A percentile compares a stretch with the other conserved stretches of the same genome.
These are phyloP conservation scores for Drechslerella coelobrocha DNA, from an alignment of 2,329 filamentous ascomycete genomes.

Conservation along the genomic window DNA sequence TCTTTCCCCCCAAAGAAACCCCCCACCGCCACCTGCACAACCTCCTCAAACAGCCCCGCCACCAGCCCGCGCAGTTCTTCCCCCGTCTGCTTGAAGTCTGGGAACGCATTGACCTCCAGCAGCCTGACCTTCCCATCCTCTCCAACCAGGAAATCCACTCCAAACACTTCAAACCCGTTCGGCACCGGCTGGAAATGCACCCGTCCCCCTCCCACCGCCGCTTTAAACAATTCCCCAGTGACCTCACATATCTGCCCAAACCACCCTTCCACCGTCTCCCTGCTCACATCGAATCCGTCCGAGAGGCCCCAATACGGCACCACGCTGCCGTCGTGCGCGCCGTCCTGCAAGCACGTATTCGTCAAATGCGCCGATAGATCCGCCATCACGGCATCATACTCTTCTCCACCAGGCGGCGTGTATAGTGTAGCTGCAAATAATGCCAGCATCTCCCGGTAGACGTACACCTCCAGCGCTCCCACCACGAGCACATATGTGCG, in stretches of 20 bases:
- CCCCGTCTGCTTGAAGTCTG: constrained; percentile 93
- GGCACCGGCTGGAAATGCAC: constrained; percentile 87
- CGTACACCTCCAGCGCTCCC: constrained; percentile 79
- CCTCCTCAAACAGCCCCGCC: constrained; percentile 75
- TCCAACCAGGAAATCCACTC: constrained; percentile 87
- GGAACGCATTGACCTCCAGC: constrained; percentile 93
- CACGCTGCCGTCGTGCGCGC: constrained; percentile 69
- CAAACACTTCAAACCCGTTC: constrained; percentile 91
- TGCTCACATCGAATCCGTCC: constrained; percentile 54
- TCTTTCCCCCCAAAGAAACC: constrained; percentile 68
- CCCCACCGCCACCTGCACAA: constrained; percentile 71
- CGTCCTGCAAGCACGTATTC: constrained; percentile 88
- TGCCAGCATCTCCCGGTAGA: constrained; percentile 89
- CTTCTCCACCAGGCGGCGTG: constrained; percentile 64
- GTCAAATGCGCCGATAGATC: constrained; percentile 81
- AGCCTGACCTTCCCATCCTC: constrained; percentile 71
- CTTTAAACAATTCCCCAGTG: constrained; percentile 82
- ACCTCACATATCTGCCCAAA: constrained; percentile 76
- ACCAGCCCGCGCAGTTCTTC: constrained; percentile 74
- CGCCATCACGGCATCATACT: constrained; percentile 51
- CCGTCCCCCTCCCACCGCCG: constrained; percentile 80
- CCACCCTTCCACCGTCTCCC: constrained; percentile 66
- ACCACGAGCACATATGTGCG: constrained; percentile 85
- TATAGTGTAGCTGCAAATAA: constrained; percentile 85
- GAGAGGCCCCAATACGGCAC: constrained; percentile 74